These are phyloP conservation scores for Eruca vesicaria DNA, from an alignment of 441 rosid genomes.

Conservation along the genomic window DNA sequence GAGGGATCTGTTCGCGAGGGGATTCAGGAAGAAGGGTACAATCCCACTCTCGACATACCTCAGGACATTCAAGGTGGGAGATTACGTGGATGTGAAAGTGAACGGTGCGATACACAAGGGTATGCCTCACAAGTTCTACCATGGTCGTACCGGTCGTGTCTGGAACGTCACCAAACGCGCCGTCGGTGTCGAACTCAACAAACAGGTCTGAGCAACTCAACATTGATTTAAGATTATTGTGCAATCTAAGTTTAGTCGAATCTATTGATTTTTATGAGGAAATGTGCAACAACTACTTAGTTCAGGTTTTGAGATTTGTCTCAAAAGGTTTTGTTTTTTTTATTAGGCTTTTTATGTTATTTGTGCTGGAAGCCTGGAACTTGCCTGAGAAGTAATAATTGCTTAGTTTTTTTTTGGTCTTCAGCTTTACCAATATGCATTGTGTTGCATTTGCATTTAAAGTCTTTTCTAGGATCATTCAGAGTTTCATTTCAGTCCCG, in stretches of 20 bases:
- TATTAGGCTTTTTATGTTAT: neutral
- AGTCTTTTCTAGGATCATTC: neutral
- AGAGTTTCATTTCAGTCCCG: neutral
- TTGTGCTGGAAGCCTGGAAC: too few species aligned
- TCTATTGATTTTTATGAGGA: neutral
- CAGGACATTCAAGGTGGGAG: slow-evolving; percentile 74
- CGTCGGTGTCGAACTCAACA: slow-evolving; percentile 92
- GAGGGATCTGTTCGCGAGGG: slow-evolving; percentile 74
- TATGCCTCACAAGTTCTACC: too few species aligned
- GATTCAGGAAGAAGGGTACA: slow-evolving; percentile 90
- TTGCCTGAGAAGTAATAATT: too few species aligned
- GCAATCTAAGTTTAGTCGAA: neutral
- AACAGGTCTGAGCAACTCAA: slow-evolving; percentile 47
- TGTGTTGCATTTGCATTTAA: neutral
- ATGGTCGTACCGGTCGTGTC: too few species aligned
- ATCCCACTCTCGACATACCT: slow-evolving; percentile 76
- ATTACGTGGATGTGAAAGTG: too few species aligned
- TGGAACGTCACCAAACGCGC: too few species aligned
- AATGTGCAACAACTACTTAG: neutral
- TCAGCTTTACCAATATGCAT: neutral
- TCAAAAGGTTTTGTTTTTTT: neutral
- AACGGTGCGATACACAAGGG: too few species aligned
- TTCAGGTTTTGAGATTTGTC: neutral
- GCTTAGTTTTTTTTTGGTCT: neutral
- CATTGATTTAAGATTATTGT: neutral